Base-by-base conservation (phyloP, 2,329 filamentous ascomycete genomes). In the Ascomycota sp. region DNA sequence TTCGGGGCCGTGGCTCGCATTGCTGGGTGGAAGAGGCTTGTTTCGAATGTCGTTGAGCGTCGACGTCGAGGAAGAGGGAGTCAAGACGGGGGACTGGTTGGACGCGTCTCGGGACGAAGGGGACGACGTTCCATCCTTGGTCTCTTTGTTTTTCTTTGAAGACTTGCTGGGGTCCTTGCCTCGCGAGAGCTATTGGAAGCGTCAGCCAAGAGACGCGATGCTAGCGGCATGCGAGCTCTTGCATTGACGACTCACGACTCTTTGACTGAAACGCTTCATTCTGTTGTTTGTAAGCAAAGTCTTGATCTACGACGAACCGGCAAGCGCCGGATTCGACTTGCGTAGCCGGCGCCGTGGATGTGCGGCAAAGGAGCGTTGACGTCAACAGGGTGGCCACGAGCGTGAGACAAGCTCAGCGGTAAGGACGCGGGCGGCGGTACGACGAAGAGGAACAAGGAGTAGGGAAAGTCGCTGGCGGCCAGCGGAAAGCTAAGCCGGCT, bases 201-300 rank as follows among this genome's bases (percentile, higher is more conserved):
- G 31, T 37, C 33, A 41, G 37, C 26, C 21, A 21, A 7, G 25
- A 9, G 10, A n/a, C 8, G 7, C 16, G n/a, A 32, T n/a, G 9
- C 24, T 30, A 27, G 10, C 7, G 26, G 26, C 26, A 27, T n/a
- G n/a, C n/a, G n/a, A n/a, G n/a, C n/a, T n/a, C n/a, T n/a, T n/a
- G 26, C 26, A 27, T 27, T 27, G 26, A 11, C 21, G 11, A 45
- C 44, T 40, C 30, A 47, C 43, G 31, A 93, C 83, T 77, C 80
- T 81, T 67, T 92, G 82, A 61, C 83, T 79, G 60, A 95, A 92
- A 56, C 82, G 79, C 66, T 92, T 93, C 86, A 95, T 36, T 11
- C 9, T 36, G 29, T 11, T 26, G n/a, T n/a, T n/a, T n/a, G n/a
- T n/a, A n/a, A n/a, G n/a, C n/a, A n/a, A n/a, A n/a, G n/a, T n/a